Base-by-base conservation (phyloP, 345 rosid genomes). In the Hibiscus syriacus region DNA sequence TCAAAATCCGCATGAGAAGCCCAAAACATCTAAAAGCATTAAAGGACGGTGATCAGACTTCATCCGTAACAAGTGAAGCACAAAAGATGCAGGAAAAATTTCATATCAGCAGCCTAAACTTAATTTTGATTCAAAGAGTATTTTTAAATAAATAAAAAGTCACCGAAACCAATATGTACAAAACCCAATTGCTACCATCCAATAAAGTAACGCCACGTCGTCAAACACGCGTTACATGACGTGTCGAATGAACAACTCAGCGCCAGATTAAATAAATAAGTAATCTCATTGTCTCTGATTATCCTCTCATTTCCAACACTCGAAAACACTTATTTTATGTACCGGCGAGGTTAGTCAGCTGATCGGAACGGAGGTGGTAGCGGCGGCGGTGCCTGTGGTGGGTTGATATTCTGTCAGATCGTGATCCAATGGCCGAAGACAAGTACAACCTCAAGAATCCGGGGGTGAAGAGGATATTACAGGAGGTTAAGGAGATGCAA, bases 401-500 rank as follows among this genome's bases (percentile, higher is more conserved):
- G 22, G 19, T 62, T 60, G 67, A 16, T 55, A 32, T 45, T 22
- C 5, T 5, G 25, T 9, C 67, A 70, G 60, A 64, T 69, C 77
- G 68, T 46, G 29, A 78, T 71, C 67, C 30, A 20, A 92, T 90
- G 96, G 90, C 92, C 76, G 96, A 79, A 72, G 95, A 89, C 66
- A 87, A 76, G 87, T 94, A 87, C 74, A 94, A 91, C 67, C 78
- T 80, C 64, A 91, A 91, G 81, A 94, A 94, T 73, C 96, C 96
- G 34, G 91, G 91, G 23, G 97, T 94, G 74, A 91, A 90, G 95
- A 83, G 97, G 87, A 91, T 94, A 66, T 72, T 94, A 74, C 97
- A 91, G 87, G 99, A 94, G 87, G 92, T 94, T 58, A 91, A 91
- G 77, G 99, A 91, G 89, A 91, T 89, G 97, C 99, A 91, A 75